Conservation (phyloP, 306 rosid genomes). For the Lithocarpus polystachyus region DNA sequence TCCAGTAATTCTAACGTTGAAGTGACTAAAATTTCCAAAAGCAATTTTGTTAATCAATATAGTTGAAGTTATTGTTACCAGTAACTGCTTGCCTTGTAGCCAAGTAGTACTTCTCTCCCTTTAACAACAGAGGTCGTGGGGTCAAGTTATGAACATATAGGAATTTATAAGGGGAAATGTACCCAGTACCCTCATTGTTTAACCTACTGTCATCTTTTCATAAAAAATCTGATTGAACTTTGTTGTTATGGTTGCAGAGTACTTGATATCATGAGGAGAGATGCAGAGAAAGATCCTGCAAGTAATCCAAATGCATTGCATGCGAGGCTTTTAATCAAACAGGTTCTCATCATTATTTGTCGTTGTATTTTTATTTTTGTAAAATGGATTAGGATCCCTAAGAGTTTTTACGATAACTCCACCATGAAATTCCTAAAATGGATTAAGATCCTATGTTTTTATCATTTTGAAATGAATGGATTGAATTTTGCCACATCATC, state of each 20-base stretch:
- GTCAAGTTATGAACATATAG: neutral
- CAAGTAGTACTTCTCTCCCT: neutral
- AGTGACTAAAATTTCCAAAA: neutral
- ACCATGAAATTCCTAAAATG: too few relatives aligned
- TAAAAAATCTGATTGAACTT: conserved; percentile 10
- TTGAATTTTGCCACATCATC: too few relatives aligned
- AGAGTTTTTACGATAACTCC: too few relatives aligned
- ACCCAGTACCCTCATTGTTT: neutral
- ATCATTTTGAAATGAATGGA: too few relatives aligned
- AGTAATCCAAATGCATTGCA: conserved; percentile 58
- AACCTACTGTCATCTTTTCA: neutral
- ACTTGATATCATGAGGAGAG: conserved; percentile 71
- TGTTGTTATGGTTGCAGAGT: conserved; percentile 61
- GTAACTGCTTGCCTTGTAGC: neutral
- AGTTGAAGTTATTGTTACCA: neutral
- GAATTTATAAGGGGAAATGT: neutral
- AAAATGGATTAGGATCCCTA: too few relatives aligned
- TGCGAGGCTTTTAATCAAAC: conserved; percentile 69
- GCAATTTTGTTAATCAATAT: neutral
- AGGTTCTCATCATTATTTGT: conserved; percentile 48
- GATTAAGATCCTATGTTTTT: too few relatives aligned
- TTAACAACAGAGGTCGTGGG: neutral
- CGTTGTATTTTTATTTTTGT: neutral
- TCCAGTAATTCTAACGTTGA: neutral
- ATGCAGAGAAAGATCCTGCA: conserved; percentile 74